Conservation (phyloP, 352 stramenopile species). For the Pilasporangium apinafurcum region DNA sequence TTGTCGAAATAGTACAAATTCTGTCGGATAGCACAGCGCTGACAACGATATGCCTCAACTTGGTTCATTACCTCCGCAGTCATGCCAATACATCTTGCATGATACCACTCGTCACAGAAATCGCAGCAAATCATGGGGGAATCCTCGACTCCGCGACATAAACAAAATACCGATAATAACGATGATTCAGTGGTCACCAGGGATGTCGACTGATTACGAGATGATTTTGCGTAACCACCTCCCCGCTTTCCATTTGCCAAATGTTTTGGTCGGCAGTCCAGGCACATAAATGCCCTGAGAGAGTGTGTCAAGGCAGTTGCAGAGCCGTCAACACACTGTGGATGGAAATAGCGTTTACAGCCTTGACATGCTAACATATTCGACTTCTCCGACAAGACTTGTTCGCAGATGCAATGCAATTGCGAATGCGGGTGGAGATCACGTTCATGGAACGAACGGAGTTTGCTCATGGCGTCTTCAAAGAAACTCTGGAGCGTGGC, state of each 20-base stretch:
- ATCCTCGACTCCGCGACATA: slow-evolving; percentile 57
- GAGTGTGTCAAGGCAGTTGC: neutral
- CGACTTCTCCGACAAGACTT: slow-evolving; percentile 50
- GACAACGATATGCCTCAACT: slow-evolving; percentile 70
- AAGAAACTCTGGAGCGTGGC: slow-evolving; percentile 39
- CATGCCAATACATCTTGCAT: slow-evolving; percentile 65
- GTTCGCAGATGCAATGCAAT: slow-evolving; percentile 65
- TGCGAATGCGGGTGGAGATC: slow-evolving; percentile 15
- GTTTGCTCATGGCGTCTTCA: slow-evolving; percentile 27
- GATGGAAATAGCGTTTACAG: slow-evolving; percentile 54
- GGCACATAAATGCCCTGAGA: slow-evolving; percentile 13
- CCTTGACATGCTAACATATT: slow-evolving; percentile 38
- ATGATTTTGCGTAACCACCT: too few relatives aligned
- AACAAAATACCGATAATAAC: slow-evolving; percentile 59
- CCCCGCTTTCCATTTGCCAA: neutral
- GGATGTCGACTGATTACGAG: too few relatives aligned
- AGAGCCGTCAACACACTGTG: slow-evolving; percentile 31
- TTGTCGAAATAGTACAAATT: slow-evolving; percentile 68
- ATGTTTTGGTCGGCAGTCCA: slow-evolving; percentile 8
- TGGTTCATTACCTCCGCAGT: slow-evolving; percentile 38
- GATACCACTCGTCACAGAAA: slow-evolving; percentile 86
- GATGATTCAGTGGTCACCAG: too few relatives aligned
- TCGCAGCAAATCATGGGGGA: slow-evolving; percentile 86
- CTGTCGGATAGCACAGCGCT: slow-evolving; percentile 54
- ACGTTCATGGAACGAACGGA: slow-evolving; percentile 2